phyloP scores from a whole-genome alignment of 2,329 filamentous ascomycete species.

The Ascomycota sp. region DNA sequence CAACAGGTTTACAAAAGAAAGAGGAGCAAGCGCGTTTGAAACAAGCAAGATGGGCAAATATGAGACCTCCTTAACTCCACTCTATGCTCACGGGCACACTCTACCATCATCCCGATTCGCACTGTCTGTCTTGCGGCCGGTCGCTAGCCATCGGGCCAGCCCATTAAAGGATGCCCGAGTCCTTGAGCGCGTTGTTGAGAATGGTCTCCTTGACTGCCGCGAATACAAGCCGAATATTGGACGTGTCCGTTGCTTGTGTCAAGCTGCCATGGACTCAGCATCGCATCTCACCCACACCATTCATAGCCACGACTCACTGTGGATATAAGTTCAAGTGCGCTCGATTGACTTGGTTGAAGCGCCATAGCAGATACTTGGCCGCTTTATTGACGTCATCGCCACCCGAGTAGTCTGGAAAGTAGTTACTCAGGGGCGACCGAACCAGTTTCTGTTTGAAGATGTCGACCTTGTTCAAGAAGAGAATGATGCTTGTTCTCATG shows the following conservation, averaged over 20 bases:
- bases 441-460: conserved; percentile 88
- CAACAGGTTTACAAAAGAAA: no score
- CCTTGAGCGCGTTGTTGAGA: conserved; percentile 89
- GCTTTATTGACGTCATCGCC: conserved; percentile 96
- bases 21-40: no score
- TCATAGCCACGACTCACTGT: conserved; percentile 40
- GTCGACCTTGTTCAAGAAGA: conserved; percentile 98
- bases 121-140: no score
- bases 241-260: conserved; percentile 95
- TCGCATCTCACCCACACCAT: neutral
- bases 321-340: conserved; percentile 92
- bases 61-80: no score
- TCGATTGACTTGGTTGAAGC: conserved; percentile 95
- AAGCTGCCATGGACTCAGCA: conserved; percentile 31
- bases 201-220: conserved; percentile 98
- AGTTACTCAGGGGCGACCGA: conserved; percentile 74
- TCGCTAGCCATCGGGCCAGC: no score
- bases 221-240: conserved; percentile 92
- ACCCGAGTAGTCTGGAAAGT: conserved; percentile 94
- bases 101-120: no score
- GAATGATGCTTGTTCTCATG: conserved; percentile 93
- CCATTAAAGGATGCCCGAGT: conserved; percentile 75
- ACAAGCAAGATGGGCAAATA: no score
- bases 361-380: conserved; percentile 91
- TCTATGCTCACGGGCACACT: no score